phyloP scores from a whole-genome alignment of 1,284 basidiomycete genomes.

The Pascua sp. region DNA sequence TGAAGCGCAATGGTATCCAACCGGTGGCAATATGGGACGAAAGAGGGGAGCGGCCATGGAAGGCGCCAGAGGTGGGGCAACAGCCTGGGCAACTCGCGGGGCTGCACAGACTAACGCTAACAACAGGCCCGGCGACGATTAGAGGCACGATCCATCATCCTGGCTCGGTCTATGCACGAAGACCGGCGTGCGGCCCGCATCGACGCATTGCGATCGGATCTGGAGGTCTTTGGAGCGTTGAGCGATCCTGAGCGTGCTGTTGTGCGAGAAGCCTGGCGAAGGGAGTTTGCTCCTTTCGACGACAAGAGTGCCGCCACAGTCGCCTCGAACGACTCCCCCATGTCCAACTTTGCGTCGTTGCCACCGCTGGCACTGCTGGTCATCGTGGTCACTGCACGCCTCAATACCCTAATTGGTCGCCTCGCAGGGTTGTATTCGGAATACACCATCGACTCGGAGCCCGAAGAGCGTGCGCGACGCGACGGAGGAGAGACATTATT shows the following conservation, averaged over 20 bases:
- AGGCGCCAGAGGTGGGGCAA: slow-evolving; percentile 40
- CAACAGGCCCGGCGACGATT: slow-evolving; percentile 20
- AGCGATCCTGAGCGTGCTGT: not conserved
- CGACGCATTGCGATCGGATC: slow-evolving; percentile 3
- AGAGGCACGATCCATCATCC: slow-evolving; percentile 16
- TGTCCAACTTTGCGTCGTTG: no score
- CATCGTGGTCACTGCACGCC: no score
- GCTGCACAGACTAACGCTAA: not conserved
- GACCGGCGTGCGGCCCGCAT: slow-evolving; percentile 26
- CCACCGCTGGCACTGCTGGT: no score
- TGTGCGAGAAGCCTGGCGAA: not conserved
- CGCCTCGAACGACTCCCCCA: no score
- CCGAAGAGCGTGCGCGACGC: no score
- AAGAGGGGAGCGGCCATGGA: slow-evolving; percentile 45
- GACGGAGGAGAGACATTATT: no score
- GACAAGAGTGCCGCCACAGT: no score
- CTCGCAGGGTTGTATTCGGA: no score
- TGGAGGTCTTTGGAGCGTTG: not conserved
- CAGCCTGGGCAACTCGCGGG: not conserved
- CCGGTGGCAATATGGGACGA: slow-evolving; percentile 48
- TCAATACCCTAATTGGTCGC: no score
- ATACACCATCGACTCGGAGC: no score
- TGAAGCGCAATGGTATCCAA: slow-evolving; percentile 34
- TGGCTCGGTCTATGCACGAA: slow-evolving; percentile 39
- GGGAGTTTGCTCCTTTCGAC: no score